Evolutionary conservation across 176 grass and related monocot species (phyloP).

Genomic region (Saccharum officinarum): DNA sequence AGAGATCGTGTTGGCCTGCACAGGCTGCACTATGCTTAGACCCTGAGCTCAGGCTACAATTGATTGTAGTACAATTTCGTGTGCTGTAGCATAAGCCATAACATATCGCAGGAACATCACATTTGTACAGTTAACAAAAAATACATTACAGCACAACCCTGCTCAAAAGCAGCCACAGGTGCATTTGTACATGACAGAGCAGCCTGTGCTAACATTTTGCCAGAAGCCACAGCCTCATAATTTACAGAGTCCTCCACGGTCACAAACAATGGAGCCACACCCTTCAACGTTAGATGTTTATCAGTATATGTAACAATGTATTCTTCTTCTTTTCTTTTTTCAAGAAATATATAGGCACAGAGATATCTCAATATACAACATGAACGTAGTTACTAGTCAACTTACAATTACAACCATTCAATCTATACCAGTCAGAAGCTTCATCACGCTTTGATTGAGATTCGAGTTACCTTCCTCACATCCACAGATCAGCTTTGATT

Average conservation of each 20-base stretch:
- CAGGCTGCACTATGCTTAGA: background rate
- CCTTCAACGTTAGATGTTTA: background rate
- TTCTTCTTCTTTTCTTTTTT: background rate
- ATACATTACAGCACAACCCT: background rate
- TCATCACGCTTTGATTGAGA: background rate
- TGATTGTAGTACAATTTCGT: background rate
- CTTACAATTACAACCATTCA: background rate
- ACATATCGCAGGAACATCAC: background rate
- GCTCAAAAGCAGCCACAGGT: background rate
- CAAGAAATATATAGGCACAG: constrained; percentile 14
- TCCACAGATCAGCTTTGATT: background rate
- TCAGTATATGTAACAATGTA: background rate
- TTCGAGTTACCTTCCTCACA: constrained; percentile 9
- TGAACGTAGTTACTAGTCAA: constrained; percentile 2
- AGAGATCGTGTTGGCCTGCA: background rate
- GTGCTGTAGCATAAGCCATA: background rate
- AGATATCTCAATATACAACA: constrained; percentile 36
- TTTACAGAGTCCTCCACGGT: constrained; percentile 1
- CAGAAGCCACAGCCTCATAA: background rate
- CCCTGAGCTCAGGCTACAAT: background rate
- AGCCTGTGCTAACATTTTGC: background rate
- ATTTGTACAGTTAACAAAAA: background rate
- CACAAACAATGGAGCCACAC: background rate
- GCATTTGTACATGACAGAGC: background rate
- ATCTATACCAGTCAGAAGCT: constrained; percentile 6